Evolutionary conservation across 495 filamentous ascomycete genomes (phyloP).

Genomic region (Immersiella caudata): DNA sequence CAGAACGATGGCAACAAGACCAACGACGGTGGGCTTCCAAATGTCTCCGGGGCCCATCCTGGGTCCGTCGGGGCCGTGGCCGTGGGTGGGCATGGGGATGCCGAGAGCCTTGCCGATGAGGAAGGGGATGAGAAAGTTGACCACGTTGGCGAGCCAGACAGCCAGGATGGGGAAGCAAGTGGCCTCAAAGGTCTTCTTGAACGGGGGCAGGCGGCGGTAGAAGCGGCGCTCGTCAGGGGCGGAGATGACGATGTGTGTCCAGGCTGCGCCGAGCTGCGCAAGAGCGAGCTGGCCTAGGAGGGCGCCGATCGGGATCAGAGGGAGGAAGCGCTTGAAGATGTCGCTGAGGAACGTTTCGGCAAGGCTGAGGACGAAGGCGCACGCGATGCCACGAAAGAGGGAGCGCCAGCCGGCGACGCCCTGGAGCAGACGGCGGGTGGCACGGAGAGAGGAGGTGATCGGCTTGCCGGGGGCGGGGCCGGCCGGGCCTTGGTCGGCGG

Average conservation of each 20-base stretch:
- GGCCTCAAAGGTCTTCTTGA: constrained; percentile 47
- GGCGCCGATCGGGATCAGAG: constrained; percentile 31
- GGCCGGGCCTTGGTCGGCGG: constrained; percentile 30
- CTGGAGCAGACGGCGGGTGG: constrained; percentile 42
- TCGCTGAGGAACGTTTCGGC: constrained; percentile 26
- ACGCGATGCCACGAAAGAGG: constrained; percentile 45
- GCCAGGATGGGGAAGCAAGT: constrained; percentile 44
- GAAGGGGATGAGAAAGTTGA: constrained; percentile 30
- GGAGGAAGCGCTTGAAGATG: constrained; percentile 31
- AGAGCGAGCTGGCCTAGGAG: constrained; percentile 40
- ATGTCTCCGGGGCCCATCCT: constrained; percentile 27
- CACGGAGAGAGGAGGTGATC: constrained; percentile 49
- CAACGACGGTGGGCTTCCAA: constrained; percentile 41
- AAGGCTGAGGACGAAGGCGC: constrained; percentile 30
- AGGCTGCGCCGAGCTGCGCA: constrained; percentile 44
- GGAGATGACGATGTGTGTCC: constrained; percentile 52
- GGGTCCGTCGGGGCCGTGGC: constrained; percentile 15
- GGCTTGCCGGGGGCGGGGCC: constrained; percentile 30
- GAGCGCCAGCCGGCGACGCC: constrained; percentile 43
- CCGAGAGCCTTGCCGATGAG: constrained; percentile 35
- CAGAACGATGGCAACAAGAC: constrained; percentile 31
- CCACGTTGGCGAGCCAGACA: constrained; percentile 37
- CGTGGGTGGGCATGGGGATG: constrained; percentile 31
- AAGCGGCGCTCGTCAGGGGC: constrained; percentile 40
- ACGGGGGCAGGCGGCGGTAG: constrained; percentile 49